Percentiles rank a stretch among this genome's conserved stretches.
Conservation (phyloP, 345 rosid genomes). For the Salix suchowensis region DNA sequence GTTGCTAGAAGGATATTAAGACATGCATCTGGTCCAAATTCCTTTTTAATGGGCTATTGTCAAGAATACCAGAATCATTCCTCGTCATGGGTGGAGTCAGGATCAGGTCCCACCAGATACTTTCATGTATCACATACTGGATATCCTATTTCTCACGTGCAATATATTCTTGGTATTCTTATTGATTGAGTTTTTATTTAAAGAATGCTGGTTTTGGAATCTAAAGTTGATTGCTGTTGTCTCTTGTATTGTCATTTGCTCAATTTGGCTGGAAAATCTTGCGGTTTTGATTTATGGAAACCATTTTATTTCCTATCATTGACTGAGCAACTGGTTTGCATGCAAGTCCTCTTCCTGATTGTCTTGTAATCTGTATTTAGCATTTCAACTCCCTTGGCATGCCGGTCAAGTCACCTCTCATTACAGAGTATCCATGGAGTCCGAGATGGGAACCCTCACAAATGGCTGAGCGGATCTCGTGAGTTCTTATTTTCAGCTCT, state of each 20-base stretch:
- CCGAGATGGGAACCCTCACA: constrained; percentile 83
- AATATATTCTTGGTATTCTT: neutral
- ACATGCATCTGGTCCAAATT: neutral
- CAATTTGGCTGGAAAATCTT: neutral
- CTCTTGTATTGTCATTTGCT: neutral
- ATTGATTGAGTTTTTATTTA: neutral
- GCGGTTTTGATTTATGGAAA: neutral
- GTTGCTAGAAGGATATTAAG: neutral
- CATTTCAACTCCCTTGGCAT: constrained; percentile 55
- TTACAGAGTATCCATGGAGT: constrained; percentile 86
- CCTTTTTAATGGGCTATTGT: neutral
- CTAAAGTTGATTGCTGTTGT: neutral
- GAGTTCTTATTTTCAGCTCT: constrained; percentile 19
- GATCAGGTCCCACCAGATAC: neutral
- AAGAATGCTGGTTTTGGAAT: neutral
- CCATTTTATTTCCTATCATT: neutral
- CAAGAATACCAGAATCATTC: neutral
- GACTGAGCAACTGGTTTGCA: neutral
- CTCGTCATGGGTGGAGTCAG: neutral
- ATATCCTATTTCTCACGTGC: neutral
- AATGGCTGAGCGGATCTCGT: constrained; percentile 87
- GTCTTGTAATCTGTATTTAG: constrained; percentile 28
- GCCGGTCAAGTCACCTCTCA: constrained; percentile 57
- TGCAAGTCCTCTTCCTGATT: neutral
- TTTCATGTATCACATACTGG: neutral